Conservation (phyloP, 495 filamentous ascomycete genomes). For the Penicillium nucicola region DNA sequence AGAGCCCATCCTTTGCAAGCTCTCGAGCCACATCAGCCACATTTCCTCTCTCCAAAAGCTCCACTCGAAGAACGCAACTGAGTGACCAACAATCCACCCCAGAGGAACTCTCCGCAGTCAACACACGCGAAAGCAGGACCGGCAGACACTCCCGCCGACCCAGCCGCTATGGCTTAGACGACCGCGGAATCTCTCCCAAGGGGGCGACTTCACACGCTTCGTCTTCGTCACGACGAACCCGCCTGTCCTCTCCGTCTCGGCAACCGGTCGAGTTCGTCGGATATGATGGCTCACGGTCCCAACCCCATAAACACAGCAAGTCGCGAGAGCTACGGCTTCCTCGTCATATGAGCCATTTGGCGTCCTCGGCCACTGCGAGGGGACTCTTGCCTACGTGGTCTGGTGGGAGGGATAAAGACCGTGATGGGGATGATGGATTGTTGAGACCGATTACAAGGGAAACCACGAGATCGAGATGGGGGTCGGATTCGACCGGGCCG, state of each 20-base stretch:
- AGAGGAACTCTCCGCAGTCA: conserved; percentile 17
- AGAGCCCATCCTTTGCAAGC: conserved; percentile 2
- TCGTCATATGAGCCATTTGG: conserved; percentile 37
- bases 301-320: conserved; percentile 35
- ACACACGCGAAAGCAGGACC: neutral
- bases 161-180: neutral
- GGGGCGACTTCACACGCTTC: neutral
- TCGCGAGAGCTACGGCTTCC: conserved; percentile 36
- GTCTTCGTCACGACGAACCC: neutral
- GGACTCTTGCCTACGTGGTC: conserved; percentile 37
- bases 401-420: conserved; percentile 31
- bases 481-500: conserved; percentile 29
- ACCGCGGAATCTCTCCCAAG: conserved; percentile 1
- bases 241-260: neutral
- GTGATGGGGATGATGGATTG: conserved; percentile 32
- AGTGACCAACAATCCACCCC: conserved; percentile 11
- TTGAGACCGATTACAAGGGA: conserved; percentile 31
- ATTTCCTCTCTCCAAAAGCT: conserved; percentile 5
- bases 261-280: conserved; percentile 13
- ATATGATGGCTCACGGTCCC: conserved; percentile 17
- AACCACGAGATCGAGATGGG: conserved; percentile 32
- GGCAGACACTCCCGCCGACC: neutral
- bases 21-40: neutral
- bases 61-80: conserved; percentile 8
- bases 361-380: conserved; percentile 32